Conservation (phyloP, 2,329 filamentous ascomycete genomes). For the Botrytis squamosa region DNA sequence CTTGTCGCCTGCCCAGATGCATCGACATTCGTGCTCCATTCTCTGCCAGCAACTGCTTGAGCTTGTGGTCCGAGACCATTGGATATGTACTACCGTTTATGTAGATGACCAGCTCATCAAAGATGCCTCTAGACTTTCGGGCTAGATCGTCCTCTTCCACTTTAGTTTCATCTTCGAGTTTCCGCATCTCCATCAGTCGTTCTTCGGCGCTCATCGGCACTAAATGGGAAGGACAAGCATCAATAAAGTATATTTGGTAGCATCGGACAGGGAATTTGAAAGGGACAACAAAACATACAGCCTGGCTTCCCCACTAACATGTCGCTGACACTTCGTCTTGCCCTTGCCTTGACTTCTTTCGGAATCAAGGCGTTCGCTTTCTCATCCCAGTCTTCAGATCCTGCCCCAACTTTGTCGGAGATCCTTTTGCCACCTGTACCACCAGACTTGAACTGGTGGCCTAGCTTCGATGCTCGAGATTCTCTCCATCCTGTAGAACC, state of each 20-base stretch:
- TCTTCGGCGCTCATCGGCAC: slow-evolving; percentile 39
- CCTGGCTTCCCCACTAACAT: slow-evolving; percentile 44
- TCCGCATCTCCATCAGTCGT: slow-evolving; percentile 39
- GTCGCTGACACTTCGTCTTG: slow-evolving; percentile 48
- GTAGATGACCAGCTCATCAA: slow-evolving; percentile 72
- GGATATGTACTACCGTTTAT: slow-evolving; percentile 86
- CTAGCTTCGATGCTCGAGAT: slow-evolving; percentile 66
- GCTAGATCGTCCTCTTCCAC: slow-evolving; percentile 36
- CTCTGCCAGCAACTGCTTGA: slow-evolving; percentile 73
- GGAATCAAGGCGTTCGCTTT: slow-evolving; percentile 46
- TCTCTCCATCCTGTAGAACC: slow-evolving; percentile 68
- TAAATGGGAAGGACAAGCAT: slow-evolving; percentile 18
- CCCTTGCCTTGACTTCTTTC: slow-evolving; percentile 40
- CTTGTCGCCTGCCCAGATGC: slow-evolving; percentile 66
- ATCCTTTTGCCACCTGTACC: slow-evolving; percentile 58
- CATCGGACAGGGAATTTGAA: slow-evolving; percentile 4
- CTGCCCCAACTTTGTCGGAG: slow-evolving; percentile 64
- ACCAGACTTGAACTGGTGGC: slow-evolving; percentile 63
- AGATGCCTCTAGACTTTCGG: slow-evolving; percentile 49
- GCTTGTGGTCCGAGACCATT: slow-evolving; percentile 76
- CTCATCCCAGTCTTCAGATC: slow-evolving; percentile 55
- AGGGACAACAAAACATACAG: slow-evolving; percentile 22
- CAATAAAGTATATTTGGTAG: slow-evolving; percentile 21
- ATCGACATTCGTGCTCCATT: slow-evolving; percentile 73
- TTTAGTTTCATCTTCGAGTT: slow-evolving; percentile 53